A percentile compares a stretch with the other conserved stretches of the same genome.
phyloP scores from a whole-genome alignment of 1,139 yeast species.

The Meyerozyma carpophila region DNA sequence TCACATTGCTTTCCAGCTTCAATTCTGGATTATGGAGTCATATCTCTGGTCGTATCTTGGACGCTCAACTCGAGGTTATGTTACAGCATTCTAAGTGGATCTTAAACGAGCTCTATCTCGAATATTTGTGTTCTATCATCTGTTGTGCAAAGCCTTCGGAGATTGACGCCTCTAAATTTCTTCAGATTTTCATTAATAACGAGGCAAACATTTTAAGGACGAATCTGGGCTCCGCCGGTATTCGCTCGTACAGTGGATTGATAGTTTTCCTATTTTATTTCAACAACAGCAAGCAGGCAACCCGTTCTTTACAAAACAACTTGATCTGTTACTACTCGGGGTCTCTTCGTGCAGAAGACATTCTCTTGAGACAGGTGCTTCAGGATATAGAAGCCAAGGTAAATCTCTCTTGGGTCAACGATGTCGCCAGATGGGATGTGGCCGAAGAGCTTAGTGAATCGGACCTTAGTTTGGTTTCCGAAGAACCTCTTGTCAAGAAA shows the following conservation, averaged over 20 bases:
- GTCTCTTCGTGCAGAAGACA: conserved; percentile 55
- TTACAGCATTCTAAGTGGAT: conserved; percentile 47
- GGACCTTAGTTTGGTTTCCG: conserved; percentile 41
- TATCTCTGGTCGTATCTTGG: conserved; percentile 32
- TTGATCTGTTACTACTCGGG: conserved; percentile 57
- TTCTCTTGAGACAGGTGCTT: conserved; percentile 52
- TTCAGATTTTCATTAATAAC: conserved; percentile 64
- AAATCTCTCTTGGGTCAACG: conserved; percentile 52
- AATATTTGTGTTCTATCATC: conserved; percentile 35
- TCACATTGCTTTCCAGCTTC: conserved; percentile 7
- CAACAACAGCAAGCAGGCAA: conserved; percentile 47
- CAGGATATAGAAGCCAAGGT: conserved; percentile 50
- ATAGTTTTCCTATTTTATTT: conserved; percentile 41
- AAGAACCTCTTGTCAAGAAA: conserved; percentile 39
- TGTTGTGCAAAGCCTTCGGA: conserved; percentile 28
- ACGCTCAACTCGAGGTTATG: conserved; percentile 66
- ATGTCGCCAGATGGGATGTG: conserved; percentile 64
- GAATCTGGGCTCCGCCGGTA: conserved; percentile 16
- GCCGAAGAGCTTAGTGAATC: conserved; percentile 33
- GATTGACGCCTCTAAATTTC: conserved; percentile 46
- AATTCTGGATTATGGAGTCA: conserved; percentile 40
- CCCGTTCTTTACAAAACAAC: conserved; percentile 38
- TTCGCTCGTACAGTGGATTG: conserved; percentile 39
- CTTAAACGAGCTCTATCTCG: conserved; percentile 26
- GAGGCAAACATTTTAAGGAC: conserved; percentile 25